Evolutionary conservation across 2,329 filamentous ascomycete species (phyloP).

Genomic region (Fusarium longipes): DNA sequence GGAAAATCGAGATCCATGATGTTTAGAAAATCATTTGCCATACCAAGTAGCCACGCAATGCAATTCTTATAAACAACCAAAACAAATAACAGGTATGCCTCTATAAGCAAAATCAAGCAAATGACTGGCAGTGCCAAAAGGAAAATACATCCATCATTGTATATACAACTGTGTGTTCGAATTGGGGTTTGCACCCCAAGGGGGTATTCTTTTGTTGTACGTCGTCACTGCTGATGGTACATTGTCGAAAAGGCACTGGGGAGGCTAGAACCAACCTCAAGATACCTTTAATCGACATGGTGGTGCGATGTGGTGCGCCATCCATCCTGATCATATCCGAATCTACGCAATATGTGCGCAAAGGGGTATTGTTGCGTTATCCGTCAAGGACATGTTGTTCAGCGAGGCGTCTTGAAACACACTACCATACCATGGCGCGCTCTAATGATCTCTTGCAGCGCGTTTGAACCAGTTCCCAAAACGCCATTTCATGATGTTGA

Average conservation of each 20-base stretch:
- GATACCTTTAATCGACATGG: slow-evolving; percentile 18
- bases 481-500: slow-evolving; percentile 40
- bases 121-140: slow-evolving; percentile 15
- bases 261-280: slow-evolving; percentile 22
- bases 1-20: slow-evolving; percentile 31
- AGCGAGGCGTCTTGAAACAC: slow-evolving; percentile 11
- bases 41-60: slow-evolving; percentile 40
- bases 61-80: slow-evolving; percentile 35
- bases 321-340: slow-evolving; percentile 19
- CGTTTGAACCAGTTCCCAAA: slow-evolving; percentile 31
- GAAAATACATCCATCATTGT: slow-evolving; percentile 27
- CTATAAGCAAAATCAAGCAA: slow-evolving; percentile 29
- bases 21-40: slow-evolving; percentile 25
- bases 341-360: slow-evolving; percentile 28
- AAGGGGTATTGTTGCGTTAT: slow-evolving; percentile 34
- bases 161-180: slow-evolving; percentile 40
- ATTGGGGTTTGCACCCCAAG: slow-evolving; percentile 41
- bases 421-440: not conserved
- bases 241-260: slow-evolving; percentile 23
- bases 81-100: slow-evolving; percentile 26
- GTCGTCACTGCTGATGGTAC: slow-evolving; percentile 35
- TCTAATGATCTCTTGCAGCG: not conserved
- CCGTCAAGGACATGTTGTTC: slow-evolving; percentile 18
- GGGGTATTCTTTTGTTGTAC: slow-evolving; percentile 40
- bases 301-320: slow-evolving; percentile 19